Evolutionary conservation across 2,329 filamentous ascomycete genomes (phyloP), one percentile per base, ranked within the genome.

Genomic region (Didymellaceae sp.): DNA sequence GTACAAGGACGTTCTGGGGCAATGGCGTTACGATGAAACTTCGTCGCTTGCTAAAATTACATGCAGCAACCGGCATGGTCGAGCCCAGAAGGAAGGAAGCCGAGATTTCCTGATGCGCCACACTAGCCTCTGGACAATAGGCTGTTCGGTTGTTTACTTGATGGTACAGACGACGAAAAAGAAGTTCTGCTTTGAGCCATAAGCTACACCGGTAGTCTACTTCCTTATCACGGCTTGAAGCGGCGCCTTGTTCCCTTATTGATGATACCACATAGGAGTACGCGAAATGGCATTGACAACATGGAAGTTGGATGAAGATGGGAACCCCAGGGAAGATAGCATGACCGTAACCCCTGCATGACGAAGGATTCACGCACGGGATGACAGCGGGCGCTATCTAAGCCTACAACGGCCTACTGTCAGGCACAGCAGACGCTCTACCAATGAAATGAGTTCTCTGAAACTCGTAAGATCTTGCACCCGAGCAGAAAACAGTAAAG

Each of bases 271-370:
- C n/a, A n/a, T n/a, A n/a, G n/a, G n/a, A n/a, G n/a, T n/a, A n/a
- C n/a, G n/a, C n/a, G n/a, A n/a, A n/a, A n/a, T n/a, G n/a, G n/a
- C n/a, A n/a, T n/a, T n/a, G n/a, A 32, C 18, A 11, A 33, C 17
- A 33, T 6, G 5, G n/a, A 16, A 4, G 24, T 31, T 5, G 37
- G 11, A 9, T 42, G 16, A 41, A 28, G 20, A 41, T 25, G 28
- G 28, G 20, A 35, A 13, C 11, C 34, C 28, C n/a, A 11, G 20
- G 10, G 17, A 28, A 33, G 6, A 21, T 18, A 35, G 42, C 26
- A 50, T 48, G 28, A 39, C 45, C 40, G 46, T 52, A 47, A 44
- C 56, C 59, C 62, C 57, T 65, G 59, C 50, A 62, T 58, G 52
- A 51, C 37, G 14, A 48, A 55, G 44, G 52, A 58, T 56, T 59